Conservation (phyloP, 2,329 filamentous ascomycete species). For the Colletotrichum orchidophilum region DNA sequence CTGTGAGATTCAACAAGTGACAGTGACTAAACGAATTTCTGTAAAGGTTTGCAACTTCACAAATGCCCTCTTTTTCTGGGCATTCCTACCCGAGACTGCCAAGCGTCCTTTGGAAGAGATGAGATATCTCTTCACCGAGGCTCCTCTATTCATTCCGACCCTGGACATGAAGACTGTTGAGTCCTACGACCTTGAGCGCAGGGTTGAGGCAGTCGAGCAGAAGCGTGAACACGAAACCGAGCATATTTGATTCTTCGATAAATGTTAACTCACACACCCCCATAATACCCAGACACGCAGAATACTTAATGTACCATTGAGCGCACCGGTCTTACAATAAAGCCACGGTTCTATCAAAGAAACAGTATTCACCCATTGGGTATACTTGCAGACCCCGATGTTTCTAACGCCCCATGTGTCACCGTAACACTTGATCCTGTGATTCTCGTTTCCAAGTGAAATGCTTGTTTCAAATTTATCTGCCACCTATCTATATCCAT, state of each 20-base stretch:
- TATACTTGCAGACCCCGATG: background rate
- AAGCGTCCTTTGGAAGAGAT: constrained; percentile 74
- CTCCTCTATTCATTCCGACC: constrained; percentile 68
- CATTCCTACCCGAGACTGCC: constrained; percentile 72
- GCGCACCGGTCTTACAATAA: background rate
- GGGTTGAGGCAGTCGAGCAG: constrained; percentile 64
- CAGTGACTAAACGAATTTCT: background rate
- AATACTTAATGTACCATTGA: constrained; percentile 10
- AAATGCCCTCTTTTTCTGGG: constrained; percentile 64
- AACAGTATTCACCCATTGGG: background rate
- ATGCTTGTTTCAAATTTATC: background rate
- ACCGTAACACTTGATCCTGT: background rate
- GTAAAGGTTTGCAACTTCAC: constrained; percentile 70
- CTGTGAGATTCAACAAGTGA: background rate
- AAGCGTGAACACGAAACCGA: constrained; percentile 48
- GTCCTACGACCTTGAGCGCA: constrained; percentile 64
- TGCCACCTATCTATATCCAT: constrained; percentile 7
- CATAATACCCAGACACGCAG: constrained; percentile 1
- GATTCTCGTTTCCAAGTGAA: too few relatives aligned
- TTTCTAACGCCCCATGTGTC: background rate
- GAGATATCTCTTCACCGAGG: constrained; percentile 72
- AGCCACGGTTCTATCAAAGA: background rate
- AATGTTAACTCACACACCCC: background rate
- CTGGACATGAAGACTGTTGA: constrained; percentile 57
- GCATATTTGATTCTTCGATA: constrained; percentile 10